phyloP scores from a whole-genome alignment of 192 early-diverging fungal genomes.

The Mortierella alpina region DNA sequence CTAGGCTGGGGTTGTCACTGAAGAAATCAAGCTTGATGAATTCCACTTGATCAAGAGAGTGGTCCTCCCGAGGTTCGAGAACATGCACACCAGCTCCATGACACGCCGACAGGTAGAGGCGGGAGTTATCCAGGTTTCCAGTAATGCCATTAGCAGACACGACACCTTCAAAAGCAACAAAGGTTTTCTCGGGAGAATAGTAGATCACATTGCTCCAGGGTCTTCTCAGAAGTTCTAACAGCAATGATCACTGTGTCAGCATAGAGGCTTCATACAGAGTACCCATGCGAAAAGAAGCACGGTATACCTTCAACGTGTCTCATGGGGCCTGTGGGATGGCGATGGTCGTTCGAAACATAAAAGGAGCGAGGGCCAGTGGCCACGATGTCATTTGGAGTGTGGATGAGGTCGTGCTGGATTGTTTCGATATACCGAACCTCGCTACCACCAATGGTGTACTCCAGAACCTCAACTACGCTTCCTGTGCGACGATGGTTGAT shows the following conservation, averaged over 20 bases:
- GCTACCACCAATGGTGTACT: slow-evolving; percentile 56
- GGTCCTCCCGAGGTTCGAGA: slow-evolving; percentile 3
- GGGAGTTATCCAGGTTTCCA: slow-evolving; percentile 12
- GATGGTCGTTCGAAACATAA: slow-evolving; percentile 69
- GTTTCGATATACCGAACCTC: slow-evolving; percentile 61
- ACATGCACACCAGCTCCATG: slow-evolving; percentile 27
- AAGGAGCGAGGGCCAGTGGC: slow-evolving; percentile 63
- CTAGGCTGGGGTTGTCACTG: slow-evolving; percentile 33
- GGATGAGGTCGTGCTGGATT: slow-evolving; percentile 61
- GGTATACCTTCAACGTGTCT: slow-evolving; percentile 54
- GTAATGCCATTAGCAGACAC: slow-evolving; percentile 45
- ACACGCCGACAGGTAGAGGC: slow-evolving; percentile 35
- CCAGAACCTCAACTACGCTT: slow-evolving; percentile 65
- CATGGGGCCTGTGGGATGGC: slow-evolving; percentile 25
- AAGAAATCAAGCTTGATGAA: slow-evolving; percentile 40
- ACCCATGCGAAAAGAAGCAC: neutral
- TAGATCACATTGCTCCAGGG: slow-evolving; percentile 39
- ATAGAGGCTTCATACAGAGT: neutral
- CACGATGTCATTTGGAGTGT: slow-evolving; percentile 68
- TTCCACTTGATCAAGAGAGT: slow-evolving; percentile 7
- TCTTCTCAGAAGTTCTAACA: slow-evolving; percentile 16
- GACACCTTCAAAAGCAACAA: slow-evolving; percentile 19
- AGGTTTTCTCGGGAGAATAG: slow-evolving; percentile 35
- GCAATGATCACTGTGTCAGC: neutral
- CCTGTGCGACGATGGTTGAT: slow-evolving; percentile 69